phyloP scores from a whole-genome alignment of 371 early-diverging fungal species.

The Batkoa obscura region DNA sequence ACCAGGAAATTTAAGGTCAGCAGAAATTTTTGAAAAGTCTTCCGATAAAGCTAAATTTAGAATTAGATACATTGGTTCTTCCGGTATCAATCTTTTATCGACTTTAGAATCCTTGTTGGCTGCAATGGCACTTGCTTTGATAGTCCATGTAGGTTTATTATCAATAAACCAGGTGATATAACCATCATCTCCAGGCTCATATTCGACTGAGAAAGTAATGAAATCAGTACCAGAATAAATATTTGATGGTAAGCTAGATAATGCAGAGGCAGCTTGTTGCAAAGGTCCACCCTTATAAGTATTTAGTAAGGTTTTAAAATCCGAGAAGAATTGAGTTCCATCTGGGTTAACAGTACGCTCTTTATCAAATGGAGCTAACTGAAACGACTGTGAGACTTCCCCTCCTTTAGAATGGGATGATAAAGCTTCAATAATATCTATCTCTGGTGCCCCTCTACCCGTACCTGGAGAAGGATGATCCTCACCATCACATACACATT shows the following conservation, averaged over 20 bases:
- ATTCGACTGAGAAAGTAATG: slow-evolving; percentile 5
- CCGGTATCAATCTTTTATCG: slow-evolving; percentile 4
- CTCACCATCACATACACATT: slow-evolving; percentile 20
- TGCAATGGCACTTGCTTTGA: slow-evolving; percentile 4
- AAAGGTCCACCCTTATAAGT: neutral
- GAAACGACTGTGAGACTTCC: slow-evolving; percentile 8
- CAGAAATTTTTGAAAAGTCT: slow-evolving; percentile 17
- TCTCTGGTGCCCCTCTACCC: slow-evolving; percentile 32
- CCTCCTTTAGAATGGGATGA: slow-evolving; percentile 3
- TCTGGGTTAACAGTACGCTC: neutral
- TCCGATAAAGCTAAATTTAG: slow-evolving; percentile 24
- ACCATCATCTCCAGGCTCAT: slow-evolving; percentile 5
- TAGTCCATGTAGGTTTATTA: slow-evolving; percentile 2
- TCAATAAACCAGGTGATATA: slow-evolving; percentile 6
- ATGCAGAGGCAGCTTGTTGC: slow-evolving; percentile 6
- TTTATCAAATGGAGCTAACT: slow-evolving; percentile 9
- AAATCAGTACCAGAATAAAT: neutral
- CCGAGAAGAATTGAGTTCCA: neutral
- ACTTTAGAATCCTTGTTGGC: slow-evolving; percentile 1
- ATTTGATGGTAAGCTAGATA: neutral
- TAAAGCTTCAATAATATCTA: slow-evolving; percentile 26
- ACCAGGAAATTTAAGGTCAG: slow-evolving; percentile 17
- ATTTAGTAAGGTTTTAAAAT: neutral
- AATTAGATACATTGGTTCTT: slow-evolving; percentile 9
- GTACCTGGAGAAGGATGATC: slow-evolving; percentile 28